A percentile compares a stretch with the other conserved stretches of the same genome.
Conservation (phyloP, 2,329 filamentous ascomycete species). For the Drechslera avenae region DNA sequence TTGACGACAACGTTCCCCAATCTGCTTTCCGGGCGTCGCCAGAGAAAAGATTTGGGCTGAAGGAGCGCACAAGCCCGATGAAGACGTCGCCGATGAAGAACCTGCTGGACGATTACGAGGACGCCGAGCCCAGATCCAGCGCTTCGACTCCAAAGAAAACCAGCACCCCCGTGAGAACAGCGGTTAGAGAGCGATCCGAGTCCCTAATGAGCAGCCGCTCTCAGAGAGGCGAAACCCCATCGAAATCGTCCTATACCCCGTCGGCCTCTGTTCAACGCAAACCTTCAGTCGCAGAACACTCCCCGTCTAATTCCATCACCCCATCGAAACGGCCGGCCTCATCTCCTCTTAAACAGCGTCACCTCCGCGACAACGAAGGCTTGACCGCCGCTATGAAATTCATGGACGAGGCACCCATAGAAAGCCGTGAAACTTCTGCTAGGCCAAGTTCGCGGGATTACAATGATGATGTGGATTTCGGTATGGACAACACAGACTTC, state of each 20-base stretch:
- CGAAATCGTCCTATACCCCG: slow-evolving; percentile 32
- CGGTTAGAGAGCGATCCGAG: slow-evolving; percentile 26
- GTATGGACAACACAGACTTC: slow-evolving; percentile 39
- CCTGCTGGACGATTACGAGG: slow-evolving; percentile 34
- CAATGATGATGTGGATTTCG: slow-evolving; percentile 27
- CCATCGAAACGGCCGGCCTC: slow-evolving; percentile 28
- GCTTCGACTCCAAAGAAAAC: slow-evolving; percentile 30
- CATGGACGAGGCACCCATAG: slow-evolving; percentile 37
- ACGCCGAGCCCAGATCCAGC: slow-evolving; percentile 14
- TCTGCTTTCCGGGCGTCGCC: slow-evolving; percentile 43
- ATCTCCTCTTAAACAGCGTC: slow-evolving; percentile 26
- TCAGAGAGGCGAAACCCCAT: slow-evolving; percentile 35
- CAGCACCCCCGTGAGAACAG: slow-evolving; percentile 33
- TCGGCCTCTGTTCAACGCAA: slow-evolving; percentile 23
- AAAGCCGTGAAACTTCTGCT: slow-evolving; percentile 27
- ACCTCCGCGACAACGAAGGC: slow-evolving; percentile 47
- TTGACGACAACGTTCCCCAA: slow-evolving; percentile 37
- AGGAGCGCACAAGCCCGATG: slow-evolving; percentile 37
- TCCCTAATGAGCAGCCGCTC: slow-evolving; percentile 35
- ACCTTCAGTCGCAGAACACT: slow-evolving; percentile 17
- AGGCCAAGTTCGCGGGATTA: slow-evolving; percentile 31
- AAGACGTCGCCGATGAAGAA: slow-evolving; percentile 41
- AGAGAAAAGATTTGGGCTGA: slow-evolving; percentile 33
- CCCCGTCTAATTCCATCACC: slow-evolving; percentile 21
- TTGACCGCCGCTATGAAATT: slow-evolving; percentile 45